A percentile compares a stretch with the other conserved stretches of the same genome.
Conservation (phyloP, 2,329 filamentous ascomycete species). For the Fusarium drepaniforme region DNA sequence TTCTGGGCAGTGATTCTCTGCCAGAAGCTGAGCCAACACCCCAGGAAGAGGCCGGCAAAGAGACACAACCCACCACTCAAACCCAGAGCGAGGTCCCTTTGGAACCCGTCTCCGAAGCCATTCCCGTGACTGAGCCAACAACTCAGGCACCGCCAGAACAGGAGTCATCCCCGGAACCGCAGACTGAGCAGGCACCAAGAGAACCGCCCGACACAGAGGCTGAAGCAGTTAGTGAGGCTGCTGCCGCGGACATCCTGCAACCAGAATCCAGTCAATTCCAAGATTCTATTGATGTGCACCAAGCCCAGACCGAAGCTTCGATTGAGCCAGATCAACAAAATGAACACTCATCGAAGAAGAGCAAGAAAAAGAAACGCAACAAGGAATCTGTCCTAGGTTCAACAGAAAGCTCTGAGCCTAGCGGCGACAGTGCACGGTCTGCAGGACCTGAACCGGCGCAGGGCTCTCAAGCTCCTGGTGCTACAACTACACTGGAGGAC, state of each 20-base stretch:
- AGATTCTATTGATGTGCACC: neutral
- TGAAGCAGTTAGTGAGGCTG: neutral
- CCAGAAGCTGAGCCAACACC: neutral
- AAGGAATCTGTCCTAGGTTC: neutral
- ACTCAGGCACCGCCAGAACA: neutral
- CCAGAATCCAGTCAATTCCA: neutral
- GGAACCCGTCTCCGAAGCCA: neutral
- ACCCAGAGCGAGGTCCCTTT: neutral
- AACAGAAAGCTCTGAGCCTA: neutral
- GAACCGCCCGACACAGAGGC: neutral
- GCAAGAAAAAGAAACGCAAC: constrained; percentile 15
- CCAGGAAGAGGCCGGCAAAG: neutral
- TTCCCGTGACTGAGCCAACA: neutral
- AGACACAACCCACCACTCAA: neutral
- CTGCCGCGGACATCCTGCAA: neutral
- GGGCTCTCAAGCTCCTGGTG: neutral
- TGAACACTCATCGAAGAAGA: constrained; percentile 16
- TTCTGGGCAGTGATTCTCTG: neutral
- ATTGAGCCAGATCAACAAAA: neutral
- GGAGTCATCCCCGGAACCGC: neutral
- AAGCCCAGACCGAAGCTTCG: neutral
- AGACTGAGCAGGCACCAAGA: neutral
- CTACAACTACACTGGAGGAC: neutral
- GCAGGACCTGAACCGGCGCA: neutral
- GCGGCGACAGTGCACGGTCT: neutral